phyloP scores from a whole-genome alignment of 2,329 filamentous ascomycete genomes.

The Nannizziopsis arthrosporioides region DNA sequence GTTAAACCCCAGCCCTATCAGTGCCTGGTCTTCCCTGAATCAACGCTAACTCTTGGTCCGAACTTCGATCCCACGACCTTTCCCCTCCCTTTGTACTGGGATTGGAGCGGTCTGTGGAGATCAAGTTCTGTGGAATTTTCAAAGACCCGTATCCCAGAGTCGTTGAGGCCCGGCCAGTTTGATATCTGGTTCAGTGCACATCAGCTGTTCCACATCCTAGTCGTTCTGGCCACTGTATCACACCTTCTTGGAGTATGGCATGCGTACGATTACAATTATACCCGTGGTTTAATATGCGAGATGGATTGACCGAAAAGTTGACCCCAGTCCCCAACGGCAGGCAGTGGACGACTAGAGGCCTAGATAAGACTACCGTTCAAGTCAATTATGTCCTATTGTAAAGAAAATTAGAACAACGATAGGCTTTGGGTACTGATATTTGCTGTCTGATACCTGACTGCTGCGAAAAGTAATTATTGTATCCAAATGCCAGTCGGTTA shows the following conservation, averaged over 20 bases:
- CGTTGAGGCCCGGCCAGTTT: conserved; percentile 32
- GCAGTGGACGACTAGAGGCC: too few relatives aligned
- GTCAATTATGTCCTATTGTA: too few relatives aligned
- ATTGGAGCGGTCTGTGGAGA: neutral
- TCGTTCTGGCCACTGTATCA: conserved; percentile 33
- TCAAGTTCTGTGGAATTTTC: neutral
- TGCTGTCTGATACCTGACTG: too few relatives aligned
- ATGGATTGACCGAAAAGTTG: neutral
- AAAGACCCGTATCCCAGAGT: conserved; percentile 37
- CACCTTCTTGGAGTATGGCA: conserved; percentile 61
- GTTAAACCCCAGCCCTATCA: too few relatives aligned
- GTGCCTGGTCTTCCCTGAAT: too few relatives aligned
- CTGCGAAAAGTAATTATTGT: too few relatives aligned
- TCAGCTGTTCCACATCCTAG: conserved; percentile 38
- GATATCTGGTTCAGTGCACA: conserved; percentile 39
- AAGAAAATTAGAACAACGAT: too few relatives aligned
- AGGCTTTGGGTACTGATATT: too few relatives aligned
- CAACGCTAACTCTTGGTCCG: neutral
- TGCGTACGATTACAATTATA: conserved; percentile 78
- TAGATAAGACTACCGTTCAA: too few relatives aligned
- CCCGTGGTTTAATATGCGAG: conserved; percentile 16
- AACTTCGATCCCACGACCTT: neutral
- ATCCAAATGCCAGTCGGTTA: too few relatives aligned
- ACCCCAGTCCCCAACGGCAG: too few relatives aligned
- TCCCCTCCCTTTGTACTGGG: neutral